Conservation (phyloP, 1,284 basidiomycete genomes). For the Pyrrhoderma noxium region DNA sequence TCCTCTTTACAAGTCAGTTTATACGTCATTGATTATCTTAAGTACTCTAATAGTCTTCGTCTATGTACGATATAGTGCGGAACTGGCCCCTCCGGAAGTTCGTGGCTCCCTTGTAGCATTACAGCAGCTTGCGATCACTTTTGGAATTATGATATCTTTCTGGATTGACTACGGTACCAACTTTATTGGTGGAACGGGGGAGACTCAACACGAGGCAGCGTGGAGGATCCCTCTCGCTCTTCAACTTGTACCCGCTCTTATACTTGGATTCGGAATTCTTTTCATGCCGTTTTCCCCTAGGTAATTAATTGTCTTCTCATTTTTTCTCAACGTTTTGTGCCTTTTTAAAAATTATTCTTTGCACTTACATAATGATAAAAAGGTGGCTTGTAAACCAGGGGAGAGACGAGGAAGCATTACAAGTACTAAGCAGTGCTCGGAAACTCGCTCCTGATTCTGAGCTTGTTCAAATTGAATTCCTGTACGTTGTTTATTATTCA, state of each 20-base stretch:
- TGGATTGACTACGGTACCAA: slow-evolving; percentile 79
- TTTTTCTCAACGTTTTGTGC: background rate
- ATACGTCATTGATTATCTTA: slow-evolving; percentile 20
- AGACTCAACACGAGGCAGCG: slow-evolving; percentile 51
- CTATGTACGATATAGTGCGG: slow-evolving; percentile 31
- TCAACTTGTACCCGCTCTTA: slow-evolving; percentile 67
- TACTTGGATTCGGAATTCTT: slow-evolving; percentile 56
- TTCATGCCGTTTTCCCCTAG: slow-evolving; percentile 70
- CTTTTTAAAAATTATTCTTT: background rate
- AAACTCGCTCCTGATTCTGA: slow-evolving; percentile 49
- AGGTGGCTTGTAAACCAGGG: slow-evolving; percentile 71
- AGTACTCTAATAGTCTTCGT: slow-evolving; percentile 1
- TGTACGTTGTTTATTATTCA: slow-evolving; percentile 31
- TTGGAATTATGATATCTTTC: slow-evolving; percentile 65
- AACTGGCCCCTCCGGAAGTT: slow-evolving; percentile 75
- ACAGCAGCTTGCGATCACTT: slow-evolving; percentile 76
- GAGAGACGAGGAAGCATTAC: slow-evolving; percentile 66
- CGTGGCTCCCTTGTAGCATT: slow-evolving; percentile 76
- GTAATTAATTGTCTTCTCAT: slow-evolving; percentile 25
- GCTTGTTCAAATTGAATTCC: slow-evolving; percentile 70
- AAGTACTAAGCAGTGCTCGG: slow-evolving; percentile 57
- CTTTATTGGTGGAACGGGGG: slow-evolving; percentile 58
- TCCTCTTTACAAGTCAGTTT: slow-evolving; percentile 61
- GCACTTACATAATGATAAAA: too few relatives aligned
- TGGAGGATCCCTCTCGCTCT: slow-evolving; percentile 75